These are phyloP conservation scores for Russula compacta DNA, from an alignment of 768 basidiomycete species.

Conservation along the genomic window DNA sequence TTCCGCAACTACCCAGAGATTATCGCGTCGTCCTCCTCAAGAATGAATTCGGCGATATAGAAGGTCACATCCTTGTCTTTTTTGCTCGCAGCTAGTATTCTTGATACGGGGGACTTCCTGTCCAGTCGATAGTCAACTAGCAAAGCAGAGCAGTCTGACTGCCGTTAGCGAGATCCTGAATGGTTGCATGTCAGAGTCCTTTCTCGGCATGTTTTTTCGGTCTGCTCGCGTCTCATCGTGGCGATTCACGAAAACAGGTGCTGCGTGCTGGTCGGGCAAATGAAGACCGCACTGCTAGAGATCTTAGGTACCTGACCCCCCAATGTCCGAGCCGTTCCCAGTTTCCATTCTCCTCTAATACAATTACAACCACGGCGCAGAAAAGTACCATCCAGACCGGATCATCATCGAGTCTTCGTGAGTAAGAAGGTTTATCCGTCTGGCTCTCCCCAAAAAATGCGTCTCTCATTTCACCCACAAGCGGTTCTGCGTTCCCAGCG, in stretches of 20 bases:
- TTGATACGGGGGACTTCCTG: too few relatives aligned
- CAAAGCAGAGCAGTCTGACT: constrained; percentile 70
- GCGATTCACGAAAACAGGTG: constrained; percentile 43
- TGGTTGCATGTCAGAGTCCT: constrained; percentile 80
- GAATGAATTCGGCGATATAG: constrained; percentile 93
- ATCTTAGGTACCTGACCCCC: constrained; percentile 52
- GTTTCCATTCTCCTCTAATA: neutral
- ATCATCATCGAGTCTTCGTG: constrained; percentile 96
- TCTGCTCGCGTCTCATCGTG: neutral
- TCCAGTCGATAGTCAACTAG: constrained; percentile 84
- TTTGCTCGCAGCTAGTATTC: too few relatives aligned
- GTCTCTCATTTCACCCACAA: constrained; percentile 24
- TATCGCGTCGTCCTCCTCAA: constrained; percentile 89
- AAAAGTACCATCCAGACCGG: constrained; percentile 77
- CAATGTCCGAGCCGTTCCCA: neutral
- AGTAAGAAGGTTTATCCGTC: constrained; percentile 23
- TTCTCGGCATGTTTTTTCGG: neutral
- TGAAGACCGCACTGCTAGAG: constrained; percentile 84
- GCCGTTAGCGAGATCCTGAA: constrained; percentile 92
- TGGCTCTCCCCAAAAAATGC: neutral
- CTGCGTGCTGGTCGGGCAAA: constrained; percentile 89
- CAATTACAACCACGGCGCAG: constrained; percentile 33
- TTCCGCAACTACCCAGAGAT: constrained; percentile 72
- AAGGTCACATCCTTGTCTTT: constrained; percentile 42
- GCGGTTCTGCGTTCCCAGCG: constrained; percentile 92